These are phyloP conservation scores for Colletotrichum incanum DNA, from an alignment of 2,329 filamentous ascomycete genomes.

Conservation along the genomic window DNA sequence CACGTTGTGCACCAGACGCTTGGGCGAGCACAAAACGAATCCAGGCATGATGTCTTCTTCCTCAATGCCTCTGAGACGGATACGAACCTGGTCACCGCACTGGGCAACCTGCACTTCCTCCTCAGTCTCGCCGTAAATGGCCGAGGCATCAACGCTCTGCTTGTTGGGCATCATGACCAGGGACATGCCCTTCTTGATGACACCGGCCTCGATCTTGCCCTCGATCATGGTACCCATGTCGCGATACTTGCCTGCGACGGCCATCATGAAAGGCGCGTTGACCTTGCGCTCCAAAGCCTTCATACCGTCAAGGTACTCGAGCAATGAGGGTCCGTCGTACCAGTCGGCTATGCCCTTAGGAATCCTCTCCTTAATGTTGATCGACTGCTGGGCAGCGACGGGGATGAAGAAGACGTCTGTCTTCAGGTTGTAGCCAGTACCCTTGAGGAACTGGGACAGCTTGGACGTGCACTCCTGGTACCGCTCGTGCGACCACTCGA, in stretches of 20 bases:
- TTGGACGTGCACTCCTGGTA: constrained; percentile 96
- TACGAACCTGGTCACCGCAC: constrained; percentile 94
- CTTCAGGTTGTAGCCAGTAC: constrained; percentile 94
- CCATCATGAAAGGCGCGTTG: constrained; percentile 99
- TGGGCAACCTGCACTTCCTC: constrained; percentile 87
- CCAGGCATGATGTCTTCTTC: constrained; percentile 97
- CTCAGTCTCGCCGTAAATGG: constrained; percentile 95
- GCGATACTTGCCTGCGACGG: constrained; percentile 94
- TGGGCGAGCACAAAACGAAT: constrained; percentile 95
- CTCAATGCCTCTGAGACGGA: constrained; percentile 94
- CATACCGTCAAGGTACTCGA: constrained; percentile 97
- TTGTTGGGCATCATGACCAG: constrained; percentile 98
- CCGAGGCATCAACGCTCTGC: constrained; percentile 83
- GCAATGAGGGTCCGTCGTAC: constrained; percentile 90
- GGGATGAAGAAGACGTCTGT: constrained; percentile 96
- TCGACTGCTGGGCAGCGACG: constrained; percentile 88
- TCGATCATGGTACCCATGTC: constrained; percentile 98
- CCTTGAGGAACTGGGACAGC: constrained; percentile 89
- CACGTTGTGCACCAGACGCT: constrained; percentile 94
- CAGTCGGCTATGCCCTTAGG: constrained; percentile 83
- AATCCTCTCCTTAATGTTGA: constrained; percentile 91
- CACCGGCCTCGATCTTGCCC: constrained; percentile 95
- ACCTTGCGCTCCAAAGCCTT: constrained; percentile 93
- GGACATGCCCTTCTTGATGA: constrained; percentile 89
- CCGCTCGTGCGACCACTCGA: constrained; percentile 94